These are phyloP conservation scores for Aspergillus fumigatiaffinis DNA, from an alignment of 2,329 filamentous ascomycete species.

Conservation along the genomic window DNA sequence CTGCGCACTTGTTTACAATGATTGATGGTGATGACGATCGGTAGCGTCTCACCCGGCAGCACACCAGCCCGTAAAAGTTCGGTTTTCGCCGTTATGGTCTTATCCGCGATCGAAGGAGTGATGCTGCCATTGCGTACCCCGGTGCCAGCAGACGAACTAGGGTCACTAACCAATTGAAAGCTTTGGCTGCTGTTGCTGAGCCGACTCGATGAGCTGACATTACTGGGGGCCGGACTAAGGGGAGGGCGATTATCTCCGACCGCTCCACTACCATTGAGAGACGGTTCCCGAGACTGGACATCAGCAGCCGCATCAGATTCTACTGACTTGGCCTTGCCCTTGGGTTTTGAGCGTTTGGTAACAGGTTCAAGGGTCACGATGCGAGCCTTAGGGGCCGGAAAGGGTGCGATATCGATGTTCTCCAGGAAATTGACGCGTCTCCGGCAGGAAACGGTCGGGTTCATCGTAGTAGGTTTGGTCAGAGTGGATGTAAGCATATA, in stretches of 20 bases:
- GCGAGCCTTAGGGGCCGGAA: slow-evolving; percentile 70
- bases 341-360: slow-evolving; percentile 64
- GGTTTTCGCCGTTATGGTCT: slow-evolving; percentile 81
- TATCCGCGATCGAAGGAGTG: slow-evolving; percentile 57
- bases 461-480: slow-evolving; percentile 82
- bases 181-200: slow-evolving; percentile 62
- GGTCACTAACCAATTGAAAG: slow-evolving; percentile 50
- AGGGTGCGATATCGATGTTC: slow-evolving; percentile 74
- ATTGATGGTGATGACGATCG: slow-evolving; percentile 74
- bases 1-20: slow-evolving; percentile 89
- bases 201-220: slow-evolving; percentile 66
- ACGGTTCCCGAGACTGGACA: slow-evolving; percentile 43
- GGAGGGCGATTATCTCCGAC: slow-evolving; percentile 37
- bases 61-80: slow-evolving; percentile 80
- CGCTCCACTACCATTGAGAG: slow-evolving; percentile 34
- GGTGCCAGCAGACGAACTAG: slow-evolving; percentile 34
- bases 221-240: slow-evolving; percentile 56
- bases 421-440: slow-evolving; percentile 76
- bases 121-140: slow-evolving; percentile 46
- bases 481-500: slow-evolving; percentile 89
- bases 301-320: slow-evolving; percentile 40
- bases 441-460: slow-evolving; percentile 74
- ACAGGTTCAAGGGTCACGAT: slow-evolving; percentile 86
- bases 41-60: slow-evolving; percentile 77
- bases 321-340: slow-evolving; percentile 47